phyloP scores from a whole-genome alignment of 2,329 filamentous ascomycete genomes.

The Penicillium vulpinum region DNA sequence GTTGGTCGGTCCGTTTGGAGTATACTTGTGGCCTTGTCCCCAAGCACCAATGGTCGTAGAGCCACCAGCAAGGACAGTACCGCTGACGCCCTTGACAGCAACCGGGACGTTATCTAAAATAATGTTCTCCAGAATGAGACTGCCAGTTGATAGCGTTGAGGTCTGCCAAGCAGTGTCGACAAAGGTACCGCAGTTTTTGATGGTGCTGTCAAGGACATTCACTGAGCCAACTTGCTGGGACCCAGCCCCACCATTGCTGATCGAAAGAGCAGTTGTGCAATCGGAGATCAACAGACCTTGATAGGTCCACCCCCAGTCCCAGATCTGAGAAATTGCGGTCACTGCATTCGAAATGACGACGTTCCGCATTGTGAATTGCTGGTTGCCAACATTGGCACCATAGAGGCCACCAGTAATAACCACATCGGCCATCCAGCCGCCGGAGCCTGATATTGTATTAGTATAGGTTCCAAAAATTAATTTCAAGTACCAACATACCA shows the following conservation, averaged over 20 bases:
- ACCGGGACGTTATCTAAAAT: conserved; percentile 51
- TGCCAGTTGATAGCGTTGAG: conserved; percentile 49
- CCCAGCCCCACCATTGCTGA: conserved; percentile 44
- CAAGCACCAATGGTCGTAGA: conserved; percentile 42
- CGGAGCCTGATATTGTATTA: conserved; percentile 44
- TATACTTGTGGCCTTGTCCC: conserved; percentile 49
- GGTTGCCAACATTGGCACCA: conserved; percentile 62
- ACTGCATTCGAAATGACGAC: conserved; percentile 53
- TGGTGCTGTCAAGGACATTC: conserved; percentile 57
- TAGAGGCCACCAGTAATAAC: conserved; percentile 62
- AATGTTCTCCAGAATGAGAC: conserved; percentile 58
- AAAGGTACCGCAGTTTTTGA: conserved; percentile 53
- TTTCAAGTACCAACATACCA: conserved; percentile 31
- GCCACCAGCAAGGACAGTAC: conserved; percentile 41
- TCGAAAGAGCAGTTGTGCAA: conserved; percentile 55
- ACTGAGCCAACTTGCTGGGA: conserved; percentile 56
- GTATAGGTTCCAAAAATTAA: background rate
- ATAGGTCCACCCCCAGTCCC: conserved; percentile 63
- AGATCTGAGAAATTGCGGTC: conserved; percentile 58
- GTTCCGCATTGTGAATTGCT: conserved; percentile 64
- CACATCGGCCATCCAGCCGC: conserved; percentile 61
- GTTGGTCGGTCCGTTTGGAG: conserved; percentile 45
- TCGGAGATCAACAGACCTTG: conserved; percentile 54
- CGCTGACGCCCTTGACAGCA: conserved; percentile 44
- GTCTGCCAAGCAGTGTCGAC: conserved; percentile 50